Percentiles rank a stretch among this genome's conserved stretches.
Evolutionary conservation across 345 rosid genomes (phyloP).

Genomic region (Linum tenue): DNA sequence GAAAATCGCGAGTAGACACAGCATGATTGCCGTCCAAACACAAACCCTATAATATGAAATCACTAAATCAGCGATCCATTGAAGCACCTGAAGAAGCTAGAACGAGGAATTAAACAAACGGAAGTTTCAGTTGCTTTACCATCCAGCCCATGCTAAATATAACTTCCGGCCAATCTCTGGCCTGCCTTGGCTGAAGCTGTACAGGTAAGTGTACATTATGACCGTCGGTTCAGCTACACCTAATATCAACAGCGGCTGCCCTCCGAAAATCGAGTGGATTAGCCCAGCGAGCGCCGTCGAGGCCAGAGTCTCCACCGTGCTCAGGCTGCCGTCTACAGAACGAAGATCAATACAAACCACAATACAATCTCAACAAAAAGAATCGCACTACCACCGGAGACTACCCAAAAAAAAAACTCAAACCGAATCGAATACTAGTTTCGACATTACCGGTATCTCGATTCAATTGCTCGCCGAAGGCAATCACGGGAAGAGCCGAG

Average conservation of each 20-base stretch:
- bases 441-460: slow-evolving; percentile 55
- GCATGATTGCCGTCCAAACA: slow-evolving; percentile 59
- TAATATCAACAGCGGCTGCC: slow-evolving; percentile 71
- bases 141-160: slow-evolving; percentile 70
- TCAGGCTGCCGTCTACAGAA: slow-evolving; percentile 50
- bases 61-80: background rate
- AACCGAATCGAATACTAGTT: background rate
- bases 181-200: slow-evolving; percentile 51
- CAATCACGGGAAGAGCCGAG: slow-evolving; percentile 80
- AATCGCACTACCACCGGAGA: no score
- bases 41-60: slow-evolving; percentile 44
- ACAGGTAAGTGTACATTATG: slow-evolving; percentile 78
- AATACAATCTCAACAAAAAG: background rate
- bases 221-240: slow-evolving; percentile 91
- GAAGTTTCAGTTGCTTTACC: slow-evolving; percentile 32
- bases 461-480: slow-evolving; percentile 78
- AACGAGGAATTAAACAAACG: background rate
- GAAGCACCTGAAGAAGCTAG: background rate
- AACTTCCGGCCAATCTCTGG: slow-evolving; percentile 47
- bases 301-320: slow-evolving; percentile 67
- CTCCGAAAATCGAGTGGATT: slow-evolving; percentile 72
- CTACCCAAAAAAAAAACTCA: background rate
- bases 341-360: slow-evolving; percentile 2
- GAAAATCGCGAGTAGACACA: slow-evolving; percentile 55
- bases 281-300: slow-evolving; percentile 78